phyloP scores from a whole-genome alignment of 306 rosid genomes.

The Pterocarpus santalinus region DNA sequence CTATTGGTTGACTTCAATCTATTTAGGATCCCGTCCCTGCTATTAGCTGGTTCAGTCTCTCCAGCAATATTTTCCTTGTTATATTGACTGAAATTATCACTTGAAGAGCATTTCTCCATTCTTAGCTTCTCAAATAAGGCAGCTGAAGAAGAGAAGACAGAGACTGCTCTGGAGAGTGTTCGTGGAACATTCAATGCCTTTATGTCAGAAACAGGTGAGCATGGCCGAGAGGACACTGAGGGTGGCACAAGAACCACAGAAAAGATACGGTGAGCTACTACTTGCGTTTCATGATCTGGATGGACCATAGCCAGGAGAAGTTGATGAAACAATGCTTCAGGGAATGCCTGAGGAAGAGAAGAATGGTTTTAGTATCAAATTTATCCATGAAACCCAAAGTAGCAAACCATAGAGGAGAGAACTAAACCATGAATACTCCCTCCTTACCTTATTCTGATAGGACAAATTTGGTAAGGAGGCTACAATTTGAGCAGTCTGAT shows the following conservation, averaged over 20 bases:
- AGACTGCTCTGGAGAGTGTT: constrained; percentile 86
- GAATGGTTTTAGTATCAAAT: constrained; percentile 44
- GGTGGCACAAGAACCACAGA: constrained; percentile 90
- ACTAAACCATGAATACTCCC: constrained; percentile 32
- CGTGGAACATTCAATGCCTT: constrained; percentile 67
- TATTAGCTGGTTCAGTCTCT: constrained; percentile 54
- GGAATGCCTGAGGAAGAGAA: constrained; percentile 74
- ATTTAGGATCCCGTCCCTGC: constrained; percentile 57
- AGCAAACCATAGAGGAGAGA: constrained; percentile 38
- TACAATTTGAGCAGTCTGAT: constrained; percentile 84
- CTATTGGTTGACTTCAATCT: constrained; percentile 67
- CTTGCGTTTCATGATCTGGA: constrained; percentile 91
- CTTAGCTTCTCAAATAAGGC: constrained; percentile 86
- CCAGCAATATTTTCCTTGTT: constrained; percentile 44
- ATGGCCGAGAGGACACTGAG: constrained; percentile 65
- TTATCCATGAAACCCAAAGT: constrained; percentile 42
- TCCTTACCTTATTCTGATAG: constrained; percentile 87
- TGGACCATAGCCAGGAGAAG: constrained; percentile 90
- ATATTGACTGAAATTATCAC: constrained; percentile 56
- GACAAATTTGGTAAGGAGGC: constrained; percentile 78
- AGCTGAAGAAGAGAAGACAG: constrained; percentile 93
- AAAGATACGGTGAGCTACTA: constrained; percentile 85
- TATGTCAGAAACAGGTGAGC: constrained; percentile 49
- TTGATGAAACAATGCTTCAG: constrained; percentile 96
- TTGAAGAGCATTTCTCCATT: constrained; percentile 66